Conservation (phyloP, 1,139 yeast genomes). For the Lodderomyces orthopsilosis region DNA sequence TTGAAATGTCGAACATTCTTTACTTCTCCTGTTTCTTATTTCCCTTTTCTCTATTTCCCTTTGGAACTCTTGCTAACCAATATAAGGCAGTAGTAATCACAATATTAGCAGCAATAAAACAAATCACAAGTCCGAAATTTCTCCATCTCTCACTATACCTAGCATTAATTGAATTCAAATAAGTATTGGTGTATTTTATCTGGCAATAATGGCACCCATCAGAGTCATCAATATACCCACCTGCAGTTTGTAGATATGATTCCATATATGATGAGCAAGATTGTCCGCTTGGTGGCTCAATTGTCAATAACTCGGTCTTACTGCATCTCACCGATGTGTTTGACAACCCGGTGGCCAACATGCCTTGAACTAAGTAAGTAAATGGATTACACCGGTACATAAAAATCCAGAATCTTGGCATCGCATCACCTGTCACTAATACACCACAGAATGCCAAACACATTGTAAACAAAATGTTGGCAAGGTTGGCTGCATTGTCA, state of each 20-base stretch:
- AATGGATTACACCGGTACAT: slow-evolving; percentile 64
- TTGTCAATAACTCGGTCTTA: slow-evolving; percentile 23
- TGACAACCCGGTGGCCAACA: slow-evolving; percentile 27
- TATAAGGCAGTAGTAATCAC: slow-evolving; percentile 53
- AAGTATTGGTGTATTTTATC: slow-evolving; percentile 48
- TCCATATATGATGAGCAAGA: slow-evolving; percentile 56
- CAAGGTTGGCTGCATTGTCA: slow-evolving; percentile 39
- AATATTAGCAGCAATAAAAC: slow-evolving; percentile 51
- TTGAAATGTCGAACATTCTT: neutral
- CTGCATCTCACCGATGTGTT: slow-evolving; percentile 26
- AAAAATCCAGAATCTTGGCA: slow-evolving; percentile 51
- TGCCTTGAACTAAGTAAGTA: slow-evolving; percentile 52
- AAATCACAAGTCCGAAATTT: slow-evolving; percentile 59
- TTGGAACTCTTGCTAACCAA: slow-evolving; percentile 78
- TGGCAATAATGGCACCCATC: slow-evolving; percentile 31
- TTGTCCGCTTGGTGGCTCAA: slow-evolving; percentile 42
- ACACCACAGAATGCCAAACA: slow-evolving; percentile 37
- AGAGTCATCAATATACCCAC: slow-evolving; percentile 38
- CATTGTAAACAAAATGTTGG: slow-evolving; percentile 27
- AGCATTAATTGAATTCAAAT: slow-evolving; percentile 43
- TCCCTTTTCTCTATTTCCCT: slow-evolving; percentile 27
- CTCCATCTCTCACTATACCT: slow-evolving; percentile 57
- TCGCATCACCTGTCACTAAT: slow-evolving; percentile 19
- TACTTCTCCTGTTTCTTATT: neutral
- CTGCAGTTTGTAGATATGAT: slow-evolving; percentile 40